Conservation (phyloP, 2,329 filamentous ascomycete species). For the Phialophora expanda region DNA sequence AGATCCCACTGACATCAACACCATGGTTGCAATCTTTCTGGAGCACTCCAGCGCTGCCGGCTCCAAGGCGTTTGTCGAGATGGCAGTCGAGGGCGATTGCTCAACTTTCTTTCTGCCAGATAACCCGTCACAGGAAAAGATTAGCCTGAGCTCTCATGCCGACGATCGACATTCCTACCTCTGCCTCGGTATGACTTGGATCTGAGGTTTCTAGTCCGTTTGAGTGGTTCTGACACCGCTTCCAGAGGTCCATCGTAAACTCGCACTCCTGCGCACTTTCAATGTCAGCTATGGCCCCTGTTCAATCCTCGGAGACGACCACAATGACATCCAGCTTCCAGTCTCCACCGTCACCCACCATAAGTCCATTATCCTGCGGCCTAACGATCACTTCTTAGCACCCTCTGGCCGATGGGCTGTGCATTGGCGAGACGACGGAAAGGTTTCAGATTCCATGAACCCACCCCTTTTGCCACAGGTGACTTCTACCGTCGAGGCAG, state of each 20-base stretch:
- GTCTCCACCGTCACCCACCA: conserved; percentile 14
- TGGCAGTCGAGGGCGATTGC: conserved; percentile 12
- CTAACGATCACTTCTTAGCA: conserved; percentile 27
- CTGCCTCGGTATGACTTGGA: conserved; percentile 24
- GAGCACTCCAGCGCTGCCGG: conserved; percentile 13
- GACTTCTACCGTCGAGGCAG: not conserved
- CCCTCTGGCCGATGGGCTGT: conserved; percentile 26
- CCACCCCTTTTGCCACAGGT: conserved; percentile 18
- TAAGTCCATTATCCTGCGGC: conserved; percentile 27
- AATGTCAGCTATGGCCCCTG: conserved; percentile 10
- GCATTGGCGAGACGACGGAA: conserved; percentile 20
- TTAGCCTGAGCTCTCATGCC: conserved; percentile 10
- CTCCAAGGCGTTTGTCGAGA: not conserved
- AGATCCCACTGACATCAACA: not conserved
- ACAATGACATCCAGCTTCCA: conserved; percentile 25
- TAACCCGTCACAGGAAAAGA: conserved; percentile 1
- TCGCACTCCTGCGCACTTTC: conserved; percentile 25
- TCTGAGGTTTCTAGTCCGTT: not conserved
- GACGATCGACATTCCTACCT: conserved; percentile 23
- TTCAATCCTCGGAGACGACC: conserved; percentile 11
- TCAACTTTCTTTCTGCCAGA: conserved; percentile 18
- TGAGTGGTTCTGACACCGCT: conserved; percentile 4
- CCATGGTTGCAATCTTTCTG: conserved; percentile 19
- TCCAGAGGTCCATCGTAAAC: conserved; percentile 24
- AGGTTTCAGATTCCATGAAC: conserved; percentile 26